A percentile compares a stretch with the other conserved stretches of the same genome.
Evolutionary conservation across 2,329 filamentous ascomycete species (phyloP).

Genomic region (Harringtonia lauricola): DNA sequence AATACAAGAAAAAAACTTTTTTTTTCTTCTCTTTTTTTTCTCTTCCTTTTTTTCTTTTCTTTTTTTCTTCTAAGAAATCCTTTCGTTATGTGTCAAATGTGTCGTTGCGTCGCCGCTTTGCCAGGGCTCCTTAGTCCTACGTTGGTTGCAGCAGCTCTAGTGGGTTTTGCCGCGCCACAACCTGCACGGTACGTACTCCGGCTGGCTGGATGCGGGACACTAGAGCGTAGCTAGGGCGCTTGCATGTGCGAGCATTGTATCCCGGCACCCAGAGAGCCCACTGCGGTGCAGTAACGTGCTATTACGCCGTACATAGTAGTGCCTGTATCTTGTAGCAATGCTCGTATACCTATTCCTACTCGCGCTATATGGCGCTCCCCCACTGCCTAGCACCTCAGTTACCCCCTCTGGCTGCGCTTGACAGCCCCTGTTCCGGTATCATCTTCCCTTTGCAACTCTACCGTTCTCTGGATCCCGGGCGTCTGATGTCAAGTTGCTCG

Average conservation of each 20-base stretch:
- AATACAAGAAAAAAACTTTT: too few relatives aligned
- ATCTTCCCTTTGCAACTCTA: conserved; percentile 2
- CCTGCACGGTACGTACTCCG: conserved; percentile 7
- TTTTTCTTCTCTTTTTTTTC: too few relatives aligned
- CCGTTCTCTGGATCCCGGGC: neutral
- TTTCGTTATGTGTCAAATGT: neutral
- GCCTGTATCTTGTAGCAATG: too few relatives aligned
- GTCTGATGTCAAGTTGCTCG: too few relatives aligned
- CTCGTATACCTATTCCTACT: neutral
- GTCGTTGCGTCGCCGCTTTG: neutral
- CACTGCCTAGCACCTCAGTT: too few relatives aligned
- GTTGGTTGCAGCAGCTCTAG: conserved; percentile 3
- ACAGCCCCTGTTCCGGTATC: conserved; percentile 5
- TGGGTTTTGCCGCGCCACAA: conserved; percentile 3
- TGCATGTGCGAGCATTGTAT: neutral
- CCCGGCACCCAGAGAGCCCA: too few relatives aligned
- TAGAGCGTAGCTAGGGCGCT: neutral
- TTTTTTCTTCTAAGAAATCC: neutral
- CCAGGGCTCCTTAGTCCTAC: neutral
- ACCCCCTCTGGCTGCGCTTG: neutral
- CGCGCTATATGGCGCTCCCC: neutral
- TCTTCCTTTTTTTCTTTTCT: too few relatives aligned
- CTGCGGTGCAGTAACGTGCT: too few relatives aligned
- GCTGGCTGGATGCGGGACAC: conserved; percentile 7
- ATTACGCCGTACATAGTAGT: too few relatives aligned